Conservation (phyloP, 805 yeast genomes). For the Ogataea salicorniae region DNA sequence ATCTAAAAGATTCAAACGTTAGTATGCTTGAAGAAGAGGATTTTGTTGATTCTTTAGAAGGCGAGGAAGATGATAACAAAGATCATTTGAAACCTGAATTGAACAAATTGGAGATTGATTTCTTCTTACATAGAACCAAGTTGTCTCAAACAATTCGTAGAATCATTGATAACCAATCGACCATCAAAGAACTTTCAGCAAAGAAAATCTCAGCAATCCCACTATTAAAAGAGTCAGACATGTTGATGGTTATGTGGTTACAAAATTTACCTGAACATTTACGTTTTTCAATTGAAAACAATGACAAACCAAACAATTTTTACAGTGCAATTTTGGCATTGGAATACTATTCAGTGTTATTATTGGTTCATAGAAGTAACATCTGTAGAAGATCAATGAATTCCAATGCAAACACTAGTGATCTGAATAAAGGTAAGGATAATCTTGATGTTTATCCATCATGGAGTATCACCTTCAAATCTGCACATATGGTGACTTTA, state of each 20-base stretch:
- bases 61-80: slow-evolving; percentile 27
- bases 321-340: slow-evolving; percentile 55
- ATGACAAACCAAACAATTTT: slow-evolving; percentile 31
- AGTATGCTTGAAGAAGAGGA: slow-evolving; percentile 65
- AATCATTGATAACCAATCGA: slow-evolving; percentile 28
- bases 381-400: slow-evolving; percentile 35
- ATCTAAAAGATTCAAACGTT: slow-evolving; percentile 71
- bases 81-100: neutral
- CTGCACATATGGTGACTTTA: slow-evolving; percentile 68
- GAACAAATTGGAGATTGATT: slow-evolving; percentile 39
- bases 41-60: slow-evolving; percentile 52
- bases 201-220: slow-evolving; percentile 35
- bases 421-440: slow-evolving; percentile 28
- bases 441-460: slow-evolving; percentile 48
- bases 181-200: slow-evolving; percentile 23
- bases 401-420: slow-evolving; percentile 13
- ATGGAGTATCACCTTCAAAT: slow-evolving; percentile 77
- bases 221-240: slow-evolving; percentile 55
- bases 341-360: slow-evolving; percentile 64
- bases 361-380: slow-evolving; percentile 66
- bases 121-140: slow-evolving; percentile 57
- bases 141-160: slow-evolving; percentile 63
- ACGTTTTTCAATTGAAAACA: slow-evolving; percentile 41
- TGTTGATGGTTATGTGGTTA: slow-evolving; percentile 72
- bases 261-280: slow-evolving; percentile 55